Evolutionary conservation across 2,329 filamentous ascomycete genomes (phyloP).

Genomic region (Arthrobotrys sinensis): DNA sequence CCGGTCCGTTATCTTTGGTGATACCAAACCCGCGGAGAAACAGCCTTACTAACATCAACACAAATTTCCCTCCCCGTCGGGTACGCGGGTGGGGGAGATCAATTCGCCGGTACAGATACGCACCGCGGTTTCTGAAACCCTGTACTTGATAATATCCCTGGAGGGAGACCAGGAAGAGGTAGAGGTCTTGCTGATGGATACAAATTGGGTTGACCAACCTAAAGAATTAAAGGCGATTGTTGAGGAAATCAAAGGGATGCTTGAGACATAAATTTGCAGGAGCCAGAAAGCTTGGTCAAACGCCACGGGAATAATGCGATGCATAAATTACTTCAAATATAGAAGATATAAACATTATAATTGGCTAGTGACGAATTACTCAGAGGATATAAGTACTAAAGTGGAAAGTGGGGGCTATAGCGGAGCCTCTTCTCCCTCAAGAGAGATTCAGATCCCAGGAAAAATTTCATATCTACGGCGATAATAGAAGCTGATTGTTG

Average conservation of each 20-base stretch:
- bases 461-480: not conserved
- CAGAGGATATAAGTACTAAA: not conserved
- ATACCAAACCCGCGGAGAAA: constrained; percentile 57
- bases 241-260: constrained; percentile 45
- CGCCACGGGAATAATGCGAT: not conserved
- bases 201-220: constrained; percentile 50
- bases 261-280: constrained; percentile 35
- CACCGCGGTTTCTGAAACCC: constrained; percentile 51
- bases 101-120: constrained; percentile 43
- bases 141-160: constrained; percentile 58
- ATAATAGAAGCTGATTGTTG: not conserved
- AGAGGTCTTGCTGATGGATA: constrained; percentile 49
- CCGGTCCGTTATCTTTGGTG: constrained; percentile 41
- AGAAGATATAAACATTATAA: constrained; percentile 1
- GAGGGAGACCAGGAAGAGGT: constrained; percentile 54
- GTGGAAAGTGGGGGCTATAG: not conserved
- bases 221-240: constrained; percentile 49
- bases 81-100: constrained; percentile 44
- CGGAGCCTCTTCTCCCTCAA: not conserved
- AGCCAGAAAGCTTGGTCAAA: not conserved
- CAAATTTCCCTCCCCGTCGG: constrained; percentile 38
- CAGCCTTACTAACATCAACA: constrained; percentile 54
- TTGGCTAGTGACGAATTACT: not conserved
- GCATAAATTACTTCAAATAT: not conserved
- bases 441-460: too few species aligned